Conservation (phyloP, 768 basidiomycete species). For the Suillus brevipes region DNA sequence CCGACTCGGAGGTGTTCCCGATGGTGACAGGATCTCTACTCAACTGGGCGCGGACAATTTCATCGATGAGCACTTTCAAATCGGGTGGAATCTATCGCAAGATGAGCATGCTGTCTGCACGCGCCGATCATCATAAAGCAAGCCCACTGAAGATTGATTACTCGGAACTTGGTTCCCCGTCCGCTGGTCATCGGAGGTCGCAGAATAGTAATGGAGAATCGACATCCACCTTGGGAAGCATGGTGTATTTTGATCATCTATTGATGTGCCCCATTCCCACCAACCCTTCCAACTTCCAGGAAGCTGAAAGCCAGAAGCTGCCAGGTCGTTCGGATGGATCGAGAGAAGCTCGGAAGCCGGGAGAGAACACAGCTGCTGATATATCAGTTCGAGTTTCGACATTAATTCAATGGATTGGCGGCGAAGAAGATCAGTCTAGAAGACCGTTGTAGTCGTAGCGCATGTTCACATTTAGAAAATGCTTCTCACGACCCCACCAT, state of each 20-base stretch:
- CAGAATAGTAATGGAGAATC: slow-evolving; percentile 23
- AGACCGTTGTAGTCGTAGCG: not conserved
- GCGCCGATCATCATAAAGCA: not conserved
- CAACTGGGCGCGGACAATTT: slow-evolving; percentile 28
- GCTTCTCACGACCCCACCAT: not conserved
- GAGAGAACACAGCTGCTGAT: slow-evolving; percentile 4
- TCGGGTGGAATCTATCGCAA: slow-evolving; percentile 23
- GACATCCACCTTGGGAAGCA: slow-evolving; percentile 24
- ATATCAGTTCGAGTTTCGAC: slow-evolving; percentile 8
- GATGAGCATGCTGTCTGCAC: slow-evolving; percentile 1
- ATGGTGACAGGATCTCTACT: slow-evolving; percentile 19
- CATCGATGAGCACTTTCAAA: slow-evolving; percentile 22
- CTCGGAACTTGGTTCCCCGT: not conserved
- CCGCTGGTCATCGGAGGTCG: not conserved
- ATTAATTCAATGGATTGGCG: slow-evolving; percentile 1
- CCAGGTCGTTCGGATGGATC: slow-evolving; percentile 50
- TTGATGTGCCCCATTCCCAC: slow-evolving; percentile 37
- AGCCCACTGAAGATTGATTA: slow-evolving; percentile 2
- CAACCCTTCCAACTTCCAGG: slow-evolving; percentile 32
- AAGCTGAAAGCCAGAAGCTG: slow-evolving; percentile 18
- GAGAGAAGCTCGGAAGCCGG: slow-evolving; percentile 31
- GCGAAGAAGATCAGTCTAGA: not conserved
- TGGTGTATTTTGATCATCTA: slow-evolving; percentile 17
- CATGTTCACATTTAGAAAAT: not conserved
- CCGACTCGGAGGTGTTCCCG: slow-evolving; percentile 8